Evolutionary conservation across 192 early-diverging fungal genomes (phyloP).

Genomic region (Backusella luteola): DNA sequence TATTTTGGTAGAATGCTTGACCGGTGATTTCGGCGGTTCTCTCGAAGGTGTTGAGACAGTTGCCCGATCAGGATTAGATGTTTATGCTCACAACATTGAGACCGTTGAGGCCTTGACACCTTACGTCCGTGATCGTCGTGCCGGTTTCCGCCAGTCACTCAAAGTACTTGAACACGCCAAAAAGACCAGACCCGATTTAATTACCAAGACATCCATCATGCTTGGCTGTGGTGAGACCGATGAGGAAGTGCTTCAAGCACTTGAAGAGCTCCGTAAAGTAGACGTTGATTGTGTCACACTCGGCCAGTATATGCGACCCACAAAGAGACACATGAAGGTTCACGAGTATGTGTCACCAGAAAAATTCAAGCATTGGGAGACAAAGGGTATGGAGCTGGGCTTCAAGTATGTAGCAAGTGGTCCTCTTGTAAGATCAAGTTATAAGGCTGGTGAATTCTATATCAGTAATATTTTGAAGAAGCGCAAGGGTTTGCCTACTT

Average conservation of each 20-base stretch:
- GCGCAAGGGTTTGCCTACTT: constrained; percentile 35
- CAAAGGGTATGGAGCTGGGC: constrained; percentile 76
- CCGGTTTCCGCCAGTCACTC: constrained; percentile 90
- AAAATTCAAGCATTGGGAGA: constrained; percentile 87
- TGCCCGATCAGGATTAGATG: constrained; percentile 91
- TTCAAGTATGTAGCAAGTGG: constrained; percentile 96
- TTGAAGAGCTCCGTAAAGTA: constrained; percentile 78
- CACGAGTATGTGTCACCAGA: constrained; percentile 91
- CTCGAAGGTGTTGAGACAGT: constrained; percentile 76
- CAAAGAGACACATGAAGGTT: constrained; percentile 98
- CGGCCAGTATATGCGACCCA: constrained; percentile 99
- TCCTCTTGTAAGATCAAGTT: constrained; percentile 90
- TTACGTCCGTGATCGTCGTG: constrained; percentile 90
- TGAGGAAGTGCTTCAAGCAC: constrained; percentile 84
- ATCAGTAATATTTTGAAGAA: constrained; percentile 83
- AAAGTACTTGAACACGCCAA: constrained; percentile 89
- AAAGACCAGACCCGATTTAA: constrained; percentile 66
- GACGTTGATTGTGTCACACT: constrained; percentile 93
- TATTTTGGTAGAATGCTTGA: constrained; percentile 95
- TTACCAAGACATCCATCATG: constrained; percentile 99
- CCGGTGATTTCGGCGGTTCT: constrained; percentile 88
- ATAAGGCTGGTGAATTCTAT: constrained; percentile 98
- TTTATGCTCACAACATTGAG: constrained; percentile 98
- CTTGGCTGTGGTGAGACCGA: constrained; percentile 95
- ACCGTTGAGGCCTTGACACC: constrained; percentile 89